These are phyloP conservation scores for Fusarium pseudonygamai DNA, from an alignment of 2,329 filamentous ascomycete species.

Conservation along the genomic window DNA sequence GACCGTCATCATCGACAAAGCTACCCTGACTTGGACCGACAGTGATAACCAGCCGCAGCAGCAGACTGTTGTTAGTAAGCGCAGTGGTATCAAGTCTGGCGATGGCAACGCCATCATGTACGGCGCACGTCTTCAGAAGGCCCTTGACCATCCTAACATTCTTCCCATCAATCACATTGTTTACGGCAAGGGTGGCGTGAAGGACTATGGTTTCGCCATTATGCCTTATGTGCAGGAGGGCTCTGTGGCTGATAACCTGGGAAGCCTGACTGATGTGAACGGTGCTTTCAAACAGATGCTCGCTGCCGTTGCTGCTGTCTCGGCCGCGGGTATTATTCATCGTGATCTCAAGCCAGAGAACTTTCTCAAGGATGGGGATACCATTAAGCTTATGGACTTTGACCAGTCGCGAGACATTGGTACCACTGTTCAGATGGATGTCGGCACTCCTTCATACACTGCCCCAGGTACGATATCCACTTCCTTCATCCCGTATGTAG, in stretches of 20 bases:
- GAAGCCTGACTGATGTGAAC: not conserved
- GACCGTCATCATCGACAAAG: slow-evolving; percentile 2
- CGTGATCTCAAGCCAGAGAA: slow-evolving; percentile 21
- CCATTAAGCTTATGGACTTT: slow-evolving; percentile 24
- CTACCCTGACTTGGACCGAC: not conserved
- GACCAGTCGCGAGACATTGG: slow-evolving; percentile 3
- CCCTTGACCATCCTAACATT: not conserved
- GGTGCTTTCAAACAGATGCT: slow-evolving; percentile 18
- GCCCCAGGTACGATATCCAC: not conserved
- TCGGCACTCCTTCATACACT: slow-evolving; percentile 10
- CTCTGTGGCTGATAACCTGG: slow-evolving; percentile 8
- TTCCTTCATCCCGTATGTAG: accelerated
- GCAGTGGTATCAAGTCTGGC: not conserved
- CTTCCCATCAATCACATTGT: slow-evolving; percentile 5
- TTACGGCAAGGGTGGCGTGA: not conserved
- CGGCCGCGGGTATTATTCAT: slow-evolving; percentile 6
- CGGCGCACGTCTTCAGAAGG: not conserved
- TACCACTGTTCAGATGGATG: not conserved
- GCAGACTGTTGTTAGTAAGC: slow-evolving; percentile 12
- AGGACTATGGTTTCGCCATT: slow-evolving; percentile 2
- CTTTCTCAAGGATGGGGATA: slow-evolving; percentile 20
- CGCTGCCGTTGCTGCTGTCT: slow-evolving; percentile 12
- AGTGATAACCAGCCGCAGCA: not conserved
- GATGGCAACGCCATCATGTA: not conserved
- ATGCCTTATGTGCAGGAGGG: slow-evolving; percentile 13